Evolutionary conservation across 2,329 filamentous ascomycete genomes (phyloP).

Genomic region (Fusarium duplospermum): DNA sequence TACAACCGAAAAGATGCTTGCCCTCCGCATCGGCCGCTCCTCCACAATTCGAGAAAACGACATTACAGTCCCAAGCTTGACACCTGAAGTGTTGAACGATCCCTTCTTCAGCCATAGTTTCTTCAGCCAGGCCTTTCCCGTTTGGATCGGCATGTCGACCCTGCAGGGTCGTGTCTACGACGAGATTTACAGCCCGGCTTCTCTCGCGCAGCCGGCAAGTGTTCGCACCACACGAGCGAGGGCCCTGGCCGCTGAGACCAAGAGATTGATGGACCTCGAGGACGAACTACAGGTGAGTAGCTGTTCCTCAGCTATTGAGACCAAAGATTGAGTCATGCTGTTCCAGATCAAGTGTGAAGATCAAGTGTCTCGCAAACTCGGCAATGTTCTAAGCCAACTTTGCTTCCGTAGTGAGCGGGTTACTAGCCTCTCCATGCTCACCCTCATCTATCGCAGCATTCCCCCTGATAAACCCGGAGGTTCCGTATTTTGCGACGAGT

Average conservation of each 20-base stretch:
- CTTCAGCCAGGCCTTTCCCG: neutral
- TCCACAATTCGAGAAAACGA: constrained; percentile 43
- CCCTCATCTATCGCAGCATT: constrained; percentile 43
- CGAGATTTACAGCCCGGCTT: constrained; percentile 43
- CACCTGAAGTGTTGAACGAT: neutral
- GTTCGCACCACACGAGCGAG: constrained; percentile 32
- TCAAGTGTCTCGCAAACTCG: neutral
- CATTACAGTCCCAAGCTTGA: constrained; percentile 34
- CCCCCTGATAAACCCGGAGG: constrained; percentile 13
- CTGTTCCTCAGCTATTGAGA: neutral
- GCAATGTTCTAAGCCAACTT: neutral
- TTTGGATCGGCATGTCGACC: constrained; percentile 29
- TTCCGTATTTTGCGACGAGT: constrained; percentile 37
- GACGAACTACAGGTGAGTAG: neutral
- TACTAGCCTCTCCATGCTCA: constrained; percentile 37
- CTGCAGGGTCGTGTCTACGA: constrained; percentile 44
- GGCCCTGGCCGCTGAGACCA: constrained; percentile 23
- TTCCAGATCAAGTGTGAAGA: neutral
- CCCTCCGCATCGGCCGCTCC: constrained; percentile 42
- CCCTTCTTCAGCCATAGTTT: neutral
- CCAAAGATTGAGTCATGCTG: neutral
- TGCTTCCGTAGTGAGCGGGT: constrained; percentile 29
- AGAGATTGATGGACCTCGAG: neutral
- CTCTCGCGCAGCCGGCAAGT: constrained; percentile 32
- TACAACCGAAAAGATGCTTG: constrained; percentile 39